Base-by-base conservation (phyloP, 768 basidiomycete genomes). In the Royoungia palumana region DNA sequence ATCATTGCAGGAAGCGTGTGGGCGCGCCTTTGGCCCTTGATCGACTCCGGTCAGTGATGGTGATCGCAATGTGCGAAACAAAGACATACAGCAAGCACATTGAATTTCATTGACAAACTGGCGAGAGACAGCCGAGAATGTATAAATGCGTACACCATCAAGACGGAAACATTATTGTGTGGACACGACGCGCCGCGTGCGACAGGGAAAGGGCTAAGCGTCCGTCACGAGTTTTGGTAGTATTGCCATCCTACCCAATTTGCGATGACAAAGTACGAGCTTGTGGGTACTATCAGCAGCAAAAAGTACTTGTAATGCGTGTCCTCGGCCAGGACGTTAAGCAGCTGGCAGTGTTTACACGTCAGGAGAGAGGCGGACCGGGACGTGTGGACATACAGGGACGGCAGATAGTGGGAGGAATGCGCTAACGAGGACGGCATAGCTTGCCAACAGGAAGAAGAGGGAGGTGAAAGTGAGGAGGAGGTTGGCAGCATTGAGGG, bases 221-320 rank as follows among this genome's bases (percentile, higher is more conserved):
- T 36, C 35, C 20, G 35, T 80, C 68, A 94, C 11, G 92, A 91
- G 67, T 94, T 93, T 37, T 88, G 82, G 65, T 91, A 97, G 68
- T 92, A 96, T 67, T 97, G 93, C 93, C 94, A 97, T 35, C 94
- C 94, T 34, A 95, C 90, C 95, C 95, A 98, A 61, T 97, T 97
- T 35, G 93, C 92, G 60, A 98, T 98, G 45, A 92, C 88, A 67
- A 94, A 95, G 69, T 91, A 94, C 35, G 86, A 76, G 10, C 77
- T 81, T 8, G 85, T 84, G 12, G 95, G 93, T 38, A 97, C 77
- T 37, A 94, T 73, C 34, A 96, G 70, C 11, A 94, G 69, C 25
- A 70, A 60, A 57, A 95, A 81, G 69, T 95, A 96, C 70, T 94
- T 94, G 81, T 95, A 95, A 63, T 96, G 90, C 20, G 73, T 80